A percentile compares a stretch with the other conserved stretches of the same genome.
Evolutionary conservation across 1,139 yeast genomes (phyloP).

Genomic region (Scheffersomyces parashehatae): DNA sequence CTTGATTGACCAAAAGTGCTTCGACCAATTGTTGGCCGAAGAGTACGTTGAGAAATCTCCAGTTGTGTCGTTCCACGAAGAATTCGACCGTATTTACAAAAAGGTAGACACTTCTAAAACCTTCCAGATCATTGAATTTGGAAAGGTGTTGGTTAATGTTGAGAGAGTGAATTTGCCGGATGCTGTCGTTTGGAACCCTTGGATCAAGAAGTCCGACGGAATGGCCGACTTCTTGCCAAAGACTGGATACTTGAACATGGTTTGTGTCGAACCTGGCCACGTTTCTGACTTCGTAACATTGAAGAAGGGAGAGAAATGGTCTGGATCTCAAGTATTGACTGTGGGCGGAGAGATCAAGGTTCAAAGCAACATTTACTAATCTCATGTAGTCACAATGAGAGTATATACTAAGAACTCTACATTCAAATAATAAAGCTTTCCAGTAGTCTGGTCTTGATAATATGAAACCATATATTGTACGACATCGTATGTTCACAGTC

Average conservation of each 20-base stretch:
- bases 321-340: slow-evolving; percentile 37
- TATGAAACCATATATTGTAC: no score
- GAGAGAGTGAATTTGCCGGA: slow-evolving; percentile 73
- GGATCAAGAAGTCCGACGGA: slow-evolving; percentile 76
- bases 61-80: slow-evolving; percentile 71
- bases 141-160: slow-evolving; percentile 67
- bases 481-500: no score
- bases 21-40: slow-evolving; percentile 69
- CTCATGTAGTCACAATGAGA: background rate
- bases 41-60: slow-evolving; percentile 71
- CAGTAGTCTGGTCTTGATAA: no score
- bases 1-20: slow-evolving; percentile 66
- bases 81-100: slow-evolving; percentile 81
- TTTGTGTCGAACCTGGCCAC: slow-evolving; percentile 92
- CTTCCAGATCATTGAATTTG: slow-evolving; percentile 66
- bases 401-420: background rate
- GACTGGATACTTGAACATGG: slow-evolving; percentile 78
- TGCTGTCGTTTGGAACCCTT: slow-evolving; percentile 97
- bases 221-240: slow-evolving; percentile 91
- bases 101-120: slow-evolving; percentile 54
- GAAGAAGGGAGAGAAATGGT: slow-evolving; percentile 71
- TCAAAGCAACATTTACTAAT: slow-evolving; percentile 41
- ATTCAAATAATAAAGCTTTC: no score
- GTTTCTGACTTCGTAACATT: slow-evolving; percentile 68
- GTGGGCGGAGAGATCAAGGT: slow-evolving; percentile 47